Base-by-base conservation (phyloP, 768 basidiomycete genomes). In the Sarcodon aspratus region DNA sequence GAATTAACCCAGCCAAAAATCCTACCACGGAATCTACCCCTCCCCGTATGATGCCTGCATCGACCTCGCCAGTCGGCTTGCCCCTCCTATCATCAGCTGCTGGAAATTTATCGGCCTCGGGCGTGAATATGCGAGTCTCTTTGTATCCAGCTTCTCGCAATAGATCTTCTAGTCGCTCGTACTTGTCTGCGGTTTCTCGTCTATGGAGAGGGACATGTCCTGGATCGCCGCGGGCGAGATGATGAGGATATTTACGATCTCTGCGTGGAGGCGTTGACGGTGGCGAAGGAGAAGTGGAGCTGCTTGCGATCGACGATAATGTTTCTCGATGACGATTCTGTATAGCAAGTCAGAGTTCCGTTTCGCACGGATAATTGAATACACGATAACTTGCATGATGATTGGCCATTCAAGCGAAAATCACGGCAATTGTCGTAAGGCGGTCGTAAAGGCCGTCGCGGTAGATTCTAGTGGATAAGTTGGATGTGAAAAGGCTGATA, bases 121-220 rank as follows among this genome's bases (percentile, higher is more conserved):
- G 91, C 0, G 92, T 93, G 57, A 88, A 86, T 9, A 96, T 74
- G 38, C 91, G 76, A 3, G 90, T 93, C 60, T 95, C 92, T 62
- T 90, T 91, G 71, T 93, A 94, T 1, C 92, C 92, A 1, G 89
- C 89, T 61, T 91, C 85, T 45, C 78, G 72, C 27, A 96, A 72
- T 13, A 96, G 70, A 65, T 93, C 88, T 54, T 92, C 92, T 15
- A 95, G 73, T 6, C 79, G 73, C 55, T 93, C 90, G 54, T 90
- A 92, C 4, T 79, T 86, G 53, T 76, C 78, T 2, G 87, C 88
- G 15, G 78, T 89, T 1, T 88, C 88, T 48, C 87, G 70, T 18
- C 84, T 74, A 59, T 89, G 86, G 11, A 89, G 67, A 0, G 85
- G 87, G 6, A 86, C 81, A 31, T 82, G 78, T 13, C 53, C 52